Conservation (phyloP, 2,329 filamentous ascomycete genomes). For the Aspergillus niger region DNA sequence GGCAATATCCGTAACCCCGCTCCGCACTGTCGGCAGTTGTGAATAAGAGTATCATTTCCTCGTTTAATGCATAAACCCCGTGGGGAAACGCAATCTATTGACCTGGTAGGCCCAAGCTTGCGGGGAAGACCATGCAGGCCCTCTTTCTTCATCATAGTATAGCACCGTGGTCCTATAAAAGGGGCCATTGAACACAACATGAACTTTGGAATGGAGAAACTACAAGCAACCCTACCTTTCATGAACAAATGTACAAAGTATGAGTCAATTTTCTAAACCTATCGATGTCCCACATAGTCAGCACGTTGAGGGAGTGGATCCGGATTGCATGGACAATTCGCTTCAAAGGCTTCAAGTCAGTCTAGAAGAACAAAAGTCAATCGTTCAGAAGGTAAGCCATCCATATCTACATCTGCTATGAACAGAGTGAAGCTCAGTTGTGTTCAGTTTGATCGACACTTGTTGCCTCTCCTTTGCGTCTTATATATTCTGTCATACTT, state of each 20-base stretch:
- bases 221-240: no score
- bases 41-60: no score
- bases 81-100: background rate
- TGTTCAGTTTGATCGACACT: slow-evolving; percentile 22
- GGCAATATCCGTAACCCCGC: background rate
- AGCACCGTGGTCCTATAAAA: background rate
- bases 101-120: background rate
- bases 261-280: background rate
- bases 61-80: background rate
- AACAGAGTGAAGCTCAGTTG: background rate
- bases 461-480: slow-evolving; percentile 27
- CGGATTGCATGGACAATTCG: background rate
- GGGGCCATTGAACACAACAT: background rate
- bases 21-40: background rate
- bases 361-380: background rate
- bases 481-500: slow-evolving; percentile 29
- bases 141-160: background rate
- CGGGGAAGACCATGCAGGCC: background rate
- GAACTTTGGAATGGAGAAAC: background rate
- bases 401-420: background rate
- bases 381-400: background rate
- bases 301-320: background rate
- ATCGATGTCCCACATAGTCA: background rate
- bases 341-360: background rate
- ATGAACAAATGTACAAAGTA: no score